Evolutionary conservation across 768 basidiomycete genomes (phyloP).

Genomic region (Tricholoma bakamatsutake): DNA sequence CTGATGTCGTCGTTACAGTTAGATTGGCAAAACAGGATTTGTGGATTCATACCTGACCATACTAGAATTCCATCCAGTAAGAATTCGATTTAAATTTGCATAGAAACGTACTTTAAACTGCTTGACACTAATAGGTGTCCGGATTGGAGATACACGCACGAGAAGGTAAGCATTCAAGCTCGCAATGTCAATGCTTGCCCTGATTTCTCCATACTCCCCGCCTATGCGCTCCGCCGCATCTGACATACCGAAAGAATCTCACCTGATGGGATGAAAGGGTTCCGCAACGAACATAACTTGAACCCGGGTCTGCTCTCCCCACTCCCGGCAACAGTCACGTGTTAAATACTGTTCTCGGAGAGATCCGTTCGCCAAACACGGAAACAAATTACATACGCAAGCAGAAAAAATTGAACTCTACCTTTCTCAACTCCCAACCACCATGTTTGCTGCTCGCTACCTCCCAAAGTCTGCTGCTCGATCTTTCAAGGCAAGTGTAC

Average conservation of each 20-base stretch:
- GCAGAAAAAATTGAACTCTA: slow-evolving; percentile 34
- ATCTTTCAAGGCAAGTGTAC: slow-evolving; percentile 56
- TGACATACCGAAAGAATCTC: slow-evolving; percentile 14
- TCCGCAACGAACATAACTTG: background rate
- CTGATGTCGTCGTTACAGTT: slow-evolving; percentile 29
- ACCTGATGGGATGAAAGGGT: too few relatives aligned
- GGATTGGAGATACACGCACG: slow-evolving; percentile 46
- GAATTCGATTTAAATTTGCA: background rate
- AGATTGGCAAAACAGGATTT: background rate
- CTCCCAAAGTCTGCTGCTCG: slow-evolving; percentile 53
- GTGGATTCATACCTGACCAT: slow-evolving; percentile 66
- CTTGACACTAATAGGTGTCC: slow-evolving; percentile 68
- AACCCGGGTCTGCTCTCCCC: too few relatives aligned
- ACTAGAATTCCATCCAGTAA: slow-evolving; percentile 36
- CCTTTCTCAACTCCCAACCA: slow-evolving; percentile 40
- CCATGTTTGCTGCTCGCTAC: slow-evolving; percentile 71
- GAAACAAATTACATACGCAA: slow-evolving; percentile 28
- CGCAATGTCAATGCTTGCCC: slow-evolving; percentile 61
- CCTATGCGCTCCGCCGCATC: slow-evolving; percentile 44
- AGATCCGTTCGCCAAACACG: slow-evolving; percentile 29
- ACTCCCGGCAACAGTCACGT: slow-evolving; percentile 13
- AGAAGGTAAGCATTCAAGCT: slow-evolving; percentile 64
- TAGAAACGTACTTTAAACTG: slow-evolving; percentile 77
- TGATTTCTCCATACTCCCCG: slow-evolving; percentile 69
- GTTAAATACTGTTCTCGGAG: slow-evolving; percentile 26